These are phyloP conservation scores for Plasmodium sp. DNA, from an alignment of 169 alveolate species.

Conservation along the genomic window DNA sequence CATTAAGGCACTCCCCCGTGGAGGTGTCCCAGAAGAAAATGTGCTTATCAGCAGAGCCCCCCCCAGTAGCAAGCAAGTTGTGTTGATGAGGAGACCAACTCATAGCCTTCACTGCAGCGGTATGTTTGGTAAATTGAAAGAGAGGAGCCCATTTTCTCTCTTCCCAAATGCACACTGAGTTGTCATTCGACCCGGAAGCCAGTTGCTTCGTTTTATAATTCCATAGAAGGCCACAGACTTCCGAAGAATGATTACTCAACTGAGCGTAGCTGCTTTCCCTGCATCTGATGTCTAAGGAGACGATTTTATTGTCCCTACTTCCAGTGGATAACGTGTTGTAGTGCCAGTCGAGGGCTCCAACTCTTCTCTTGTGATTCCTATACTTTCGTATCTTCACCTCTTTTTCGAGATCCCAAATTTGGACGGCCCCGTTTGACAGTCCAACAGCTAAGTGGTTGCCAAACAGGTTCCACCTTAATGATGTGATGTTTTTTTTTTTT, in stretches of 20 bases:
- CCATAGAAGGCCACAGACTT: conserved; percentile 94
- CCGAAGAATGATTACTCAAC: conserved; percentile 90
- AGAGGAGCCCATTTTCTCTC: conserved; percentile 85
- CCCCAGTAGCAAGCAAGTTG: conserved; percentile 95
- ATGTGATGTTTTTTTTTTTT: conserved; percentile 82
- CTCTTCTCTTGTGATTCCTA: conserved; percentile 92
- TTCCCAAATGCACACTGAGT: conserved; percentile 93
- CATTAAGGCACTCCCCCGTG: conserved; percentile 86
- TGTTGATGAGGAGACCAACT: conserved; percentile 98
- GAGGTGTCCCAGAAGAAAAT: conserved; percentile 96
- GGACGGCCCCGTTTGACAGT: conserved; percentile 90
- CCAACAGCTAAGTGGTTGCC: conserved; percentile 92
- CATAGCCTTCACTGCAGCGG: conserved; percentile 96
- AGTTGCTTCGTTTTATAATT: conserved; percentile 90
- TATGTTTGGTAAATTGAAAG: conserved; percentile 86
- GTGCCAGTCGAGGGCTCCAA: conserved; percentile 92
- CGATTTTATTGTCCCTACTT: conserved; percentile 90
- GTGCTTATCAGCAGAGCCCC: conserved; percentile 98
- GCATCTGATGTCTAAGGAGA: conserved; percentile 89
- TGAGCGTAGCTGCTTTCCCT: conserved; percentile 78
- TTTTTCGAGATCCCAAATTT: conserved; percentile 85
- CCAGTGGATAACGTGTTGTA: conserved; percentile 89
- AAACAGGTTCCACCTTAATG: conserved; percentile 90
- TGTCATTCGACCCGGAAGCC: conserved; percentile 97
- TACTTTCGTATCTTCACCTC: conserved; percentile 76